Conservation (phyloP, 345 rosid species). For the Sonneratia caseolaris region DNA sequence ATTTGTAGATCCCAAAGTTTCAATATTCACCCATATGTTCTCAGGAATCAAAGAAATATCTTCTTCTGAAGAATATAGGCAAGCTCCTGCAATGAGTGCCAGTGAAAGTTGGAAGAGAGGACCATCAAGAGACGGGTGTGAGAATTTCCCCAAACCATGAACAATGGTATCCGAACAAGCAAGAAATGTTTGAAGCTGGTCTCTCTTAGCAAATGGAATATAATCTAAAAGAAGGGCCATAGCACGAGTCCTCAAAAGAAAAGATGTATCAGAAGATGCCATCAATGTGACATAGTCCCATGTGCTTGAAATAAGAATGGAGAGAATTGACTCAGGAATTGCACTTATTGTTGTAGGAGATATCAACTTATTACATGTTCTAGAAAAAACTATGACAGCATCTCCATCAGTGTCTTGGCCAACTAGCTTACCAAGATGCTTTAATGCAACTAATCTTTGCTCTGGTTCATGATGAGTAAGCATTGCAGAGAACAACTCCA, state of each 20-base stretch:
- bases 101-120: conserved; percentile 52
- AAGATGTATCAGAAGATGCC: conserved; percentile 56
- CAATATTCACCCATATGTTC: conserved; percentile 52
- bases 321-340: conserved; percentile 34
- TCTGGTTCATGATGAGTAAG: conserved; percentile 75
- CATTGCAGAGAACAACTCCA: conserved; percentile 44
- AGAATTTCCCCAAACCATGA: conserved; percentile 39
- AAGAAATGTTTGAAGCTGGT: conserved; percentile 57
- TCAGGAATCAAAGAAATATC: conserved; percentile 62
- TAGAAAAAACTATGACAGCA: conserved; percentile 20
- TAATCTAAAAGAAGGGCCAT: conserved; percentile 57
- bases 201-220: conserved; percentile 43
- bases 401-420: conserved; percentile 43
- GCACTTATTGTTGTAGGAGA: conserved; percentile 25
- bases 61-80: conserved; percentile 55
- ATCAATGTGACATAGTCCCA: conserved; percentile 60
- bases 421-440: conserved; percentile 48
- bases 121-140: conserved; percentile 49
- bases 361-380: conserved; percentile 20
- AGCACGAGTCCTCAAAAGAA: conserved; percentile 44
- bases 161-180: conserved; percentile 52
- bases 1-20: conserved; percentile 38
- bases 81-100: conserved; percentile 61
- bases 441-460: conserved; percentile 60
- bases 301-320: conserved; percentile 50